Conservation (phyloP, 2,329 filamentous ascomycete species). For the Beauveria varroae region DNA sequence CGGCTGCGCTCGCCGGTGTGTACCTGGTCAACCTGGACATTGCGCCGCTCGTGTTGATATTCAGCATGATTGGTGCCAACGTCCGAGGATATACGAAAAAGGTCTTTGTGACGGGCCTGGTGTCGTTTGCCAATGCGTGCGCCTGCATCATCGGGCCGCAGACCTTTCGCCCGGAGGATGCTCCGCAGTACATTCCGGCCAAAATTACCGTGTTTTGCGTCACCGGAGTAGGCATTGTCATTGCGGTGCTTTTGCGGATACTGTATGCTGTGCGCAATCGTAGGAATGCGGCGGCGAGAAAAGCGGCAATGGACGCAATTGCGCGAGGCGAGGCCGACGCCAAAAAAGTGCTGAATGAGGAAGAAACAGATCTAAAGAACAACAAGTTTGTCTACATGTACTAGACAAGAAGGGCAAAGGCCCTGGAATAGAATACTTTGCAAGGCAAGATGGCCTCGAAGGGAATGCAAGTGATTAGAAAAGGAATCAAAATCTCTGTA, state of each 20-base stretch:
- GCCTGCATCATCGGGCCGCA: constrained; percentile 51
- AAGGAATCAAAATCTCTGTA: too few relatives aligned
- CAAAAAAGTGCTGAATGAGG: constrained; percentile 14
- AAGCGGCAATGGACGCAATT: constrained; percentile 20
- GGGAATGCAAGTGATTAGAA: too few relatives aligned
- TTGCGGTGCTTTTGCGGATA: constrained; percentile 26
- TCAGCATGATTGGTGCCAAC: constrained; percentile 43
- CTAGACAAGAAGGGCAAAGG: background rate
- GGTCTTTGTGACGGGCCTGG: constrained; percentile 39
- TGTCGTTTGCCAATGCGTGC: constrained; percentile 42
- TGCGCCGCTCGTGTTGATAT: constrained; percentile 43
- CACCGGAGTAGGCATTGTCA: constrained; percentile 14
- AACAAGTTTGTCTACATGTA: constrained; percentile 18
- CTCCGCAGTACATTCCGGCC: constrained; percentile 43
- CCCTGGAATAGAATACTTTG: too few relatives aligned
- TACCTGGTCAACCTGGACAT: constrained; percentile 36
- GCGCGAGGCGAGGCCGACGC: constrained; percentile 23
- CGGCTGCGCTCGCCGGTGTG: constrained; percentile 25
- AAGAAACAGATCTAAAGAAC: constrained; percentile 28
- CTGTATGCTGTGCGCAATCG: constrained; percentile 28
- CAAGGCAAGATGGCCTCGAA: too few relatives aligned
- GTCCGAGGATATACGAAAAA: constrained; percentile 44
- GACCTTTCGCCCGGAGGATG: constrained; percentile 45
- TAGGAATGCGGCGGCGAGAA: constrained; percentile 30
- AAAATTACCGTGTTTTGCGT: constrained; percentile 42